These are phyloP conservation scores for Coleophoma eucalyptorum DNA, from an alignment of 2,329 filamentous ascomycete species.

Conservation along the genomic window DNA sequence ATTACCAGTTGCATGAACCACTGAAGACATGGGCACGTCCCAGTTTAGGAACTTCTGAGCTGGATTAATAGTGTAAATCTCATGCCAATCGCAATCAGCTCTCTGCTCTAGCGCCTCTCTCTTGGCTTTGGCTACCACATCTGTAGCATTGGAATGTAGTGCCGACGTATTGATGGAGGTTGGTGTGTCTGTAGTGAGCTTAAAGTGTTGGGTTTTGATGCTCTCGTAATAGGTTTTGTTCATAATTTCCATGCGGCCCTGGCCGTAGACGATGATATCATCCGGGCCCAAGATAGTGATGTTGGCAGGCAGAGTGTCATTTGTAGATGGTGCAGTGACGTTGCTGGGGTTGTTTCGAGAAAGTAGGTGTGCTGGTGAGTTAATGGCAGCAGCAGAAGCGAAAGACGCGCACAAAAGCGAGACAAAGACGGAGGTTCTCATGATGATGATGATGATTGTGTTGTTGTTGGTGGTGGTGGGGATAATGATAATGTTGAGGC, in stretches of 20 bases:
- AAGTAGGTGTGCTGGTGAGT: neutral
- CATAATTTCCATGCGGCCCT: slow-evolving; percentile 21
- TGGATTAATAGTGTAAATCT: slow-evolving; percentile 18
- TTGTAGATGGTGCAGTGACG: neutral
- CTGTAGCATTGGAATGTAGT: neutral
- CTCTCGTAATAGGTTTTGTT: slow-evolving; percentile 21
- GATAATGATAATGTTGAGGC: neutral
- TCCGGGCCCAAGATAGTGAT: slow-evolving; percentile 12
- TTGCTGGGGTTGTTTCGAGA: neutral
- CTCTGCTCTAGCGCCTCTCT: slow-evolving; percentile 13
- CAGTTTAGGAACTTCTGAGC: slow-evolving; percentile 31
- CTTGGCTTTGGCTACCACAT: slow-evolving; percentile 1
- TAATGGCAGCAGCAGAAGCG: neutral
- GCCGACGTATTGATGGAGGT: slow-evolving; percentile 1
- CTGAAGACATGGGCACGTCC: slow-evolving; percentile 33
- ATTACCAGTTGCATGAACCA: slow-evolving; percentile 26
- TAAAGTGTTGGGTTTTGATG: slow-evolving; percentile 9
- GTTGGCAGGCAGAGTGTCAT: neutral
- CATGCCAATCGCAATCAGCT: neutral
- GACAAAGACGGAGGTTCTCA: neutral
- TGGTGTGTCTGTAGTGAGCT: neutral
- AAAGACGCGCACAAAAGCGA: neutral
- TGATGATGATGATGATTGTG: neutral
- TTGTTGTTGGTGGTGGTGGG: too few relatives aligned
- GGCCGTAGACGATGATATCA: slow-evolving; percentile 23